Percentiles rank a stretch among this genome's conserved stretches.
Evolutionary conservation across 495 filamentous ascomycete species (phyloP).

Genomic region (Oidiodendron maius): DNA sequence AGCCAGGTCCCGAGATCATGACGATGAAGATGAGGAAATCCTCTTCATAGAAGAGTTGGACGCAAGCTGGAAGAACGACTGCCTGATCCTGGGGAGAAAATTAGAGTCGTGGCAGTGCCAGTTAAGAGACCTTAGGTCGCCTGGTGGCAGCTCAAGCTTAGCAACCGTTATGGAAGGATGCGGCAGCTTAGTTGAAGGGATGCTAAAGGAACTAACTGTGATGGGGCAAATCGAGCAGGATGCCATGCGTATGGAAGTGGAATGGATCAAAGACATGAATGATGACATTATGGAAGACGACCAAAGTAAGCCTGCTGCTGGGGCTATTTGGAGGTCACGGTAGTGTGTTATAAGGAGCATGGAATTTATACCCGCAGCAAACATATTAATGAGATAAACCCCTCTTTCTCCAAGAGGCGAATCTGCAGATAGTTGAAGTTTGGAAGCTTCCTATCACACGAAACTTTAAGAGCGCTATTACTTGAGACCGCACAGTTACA

Average conservation of each 20-base stretch:
- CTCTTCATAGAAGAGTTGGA: slow-evolving; percentile 38
- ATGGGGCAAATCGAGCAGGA: slow-evolving; percentile 45
- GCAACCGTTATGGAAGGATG: slow-evolving; percentile 32
- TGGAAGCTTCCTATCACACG: no score
- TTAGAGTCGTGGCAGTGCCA: slow-evolving; percentile 36
- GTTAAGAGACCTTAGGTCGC: slow-evolving; percentile 27
- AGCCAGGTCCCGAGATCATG: slow-evolving; percentile 24
- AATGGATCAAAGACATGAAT: slow-evolving; percentile 44
- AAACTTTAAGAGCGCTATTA: no score
- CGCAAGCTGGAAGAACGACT: slow-evolving; percentile 37
- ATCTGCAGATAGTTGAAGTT: no score
- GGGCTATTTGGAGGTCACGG: slow-evolving; percentile 20
- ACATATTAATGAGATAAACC: no score
- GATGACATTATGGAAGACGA: slow-evolving; percentile 17
- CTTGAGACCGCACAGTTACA: no score
- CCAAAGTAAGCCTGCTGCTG: slow-evolving; percentile 10
- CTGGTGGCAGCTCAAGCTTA: slow-evolving; percentile 24
- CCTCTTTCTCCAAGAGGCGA: no score
- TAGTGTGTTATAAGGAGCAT: no score
- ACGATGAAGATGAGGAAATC: slow-evolving; percentile 18
- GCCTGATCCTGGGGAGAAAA: slow-evolving; percentile 29
- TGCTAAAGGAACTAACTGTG: slow-evolving; percentile 39
- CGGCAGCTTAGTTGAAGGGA: slow-evolving; percentile 33
- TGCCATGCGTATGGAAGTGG: slow-evolving; percentile 33
- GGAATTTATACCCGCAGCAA: no score